Percentiles rank a stretch among this genome's conserved stretches.
Conservation (phyloP, 2,329 filamentous ascomycete genomes). For the Botrytis aclada region DNA sequence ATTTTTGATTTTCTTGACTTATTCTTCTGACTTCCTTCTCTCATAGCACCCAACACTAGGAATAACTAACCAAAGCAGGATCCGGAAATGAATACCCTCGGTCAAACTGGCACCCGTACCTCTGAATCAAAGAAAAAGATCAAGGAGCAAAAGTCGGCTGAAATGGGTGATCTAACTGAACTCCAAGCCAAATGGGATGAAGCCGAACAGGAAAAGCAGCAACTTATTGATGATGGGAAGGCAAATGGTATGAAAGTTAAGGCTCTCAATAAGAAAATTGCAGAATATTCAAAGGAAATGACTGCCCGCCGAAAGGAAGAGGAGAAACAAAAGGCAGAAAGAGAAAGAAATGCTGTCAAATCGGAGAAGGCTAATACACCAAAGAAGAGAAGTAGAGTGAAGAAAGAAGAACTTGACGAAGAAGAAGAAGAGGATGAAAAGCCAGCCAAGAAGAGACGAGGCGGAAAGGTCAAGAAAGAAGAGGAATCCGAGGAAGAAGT, state of each 20-base stretch:
- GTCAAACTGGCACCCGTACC: conserved; percentile 31
- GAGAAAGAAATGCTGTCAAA: background rate
- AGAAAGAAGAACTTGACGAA: conserved; percentile 18
- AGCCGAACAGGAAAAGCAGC: conserved; percentile 1
- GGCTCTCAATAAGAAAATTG: conserved; percentile 34
- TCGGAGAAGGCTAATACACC: conserved; percentile 18
- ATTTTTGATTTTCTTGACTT: background rate
- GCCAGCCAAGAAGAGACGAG: conserved; percentile 11
- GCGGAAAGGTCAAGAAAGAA: conserved; percentile 15
- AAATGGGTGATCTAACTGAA: conserved; percentile 22
- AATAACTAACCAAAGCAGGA: conserved; percentile 29
- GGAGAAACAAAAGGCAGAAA: background rate
- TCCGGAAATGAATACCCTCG: conserved; percentile 38
- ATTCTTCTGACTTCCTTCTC: background rate
- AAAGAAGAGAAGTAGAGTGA: conserved; percentile 24
- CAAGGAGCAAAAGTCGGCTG: conserved; percentile 24
- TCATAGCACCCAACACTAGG: background rate
- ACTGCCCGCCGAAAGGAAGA: background rate
- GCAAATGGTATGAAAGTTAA: conserved; percentile 30
- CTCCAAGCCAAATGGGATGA: conserved; percentile 22
- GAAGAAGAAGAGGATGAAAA: conserved; percentile 20
- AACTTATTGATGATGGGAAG: conserved; percentile 12
- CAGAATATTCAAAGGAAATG: conserved; percentile 3
- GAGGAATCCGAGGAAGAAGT: conserved; percentile 10
- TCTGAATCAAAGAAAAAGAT: conserved; percentile 29